Base-by-base conservation (phyloP, 1,284 basidiomycete genomes). In the Leccinum fallax region DNA sequence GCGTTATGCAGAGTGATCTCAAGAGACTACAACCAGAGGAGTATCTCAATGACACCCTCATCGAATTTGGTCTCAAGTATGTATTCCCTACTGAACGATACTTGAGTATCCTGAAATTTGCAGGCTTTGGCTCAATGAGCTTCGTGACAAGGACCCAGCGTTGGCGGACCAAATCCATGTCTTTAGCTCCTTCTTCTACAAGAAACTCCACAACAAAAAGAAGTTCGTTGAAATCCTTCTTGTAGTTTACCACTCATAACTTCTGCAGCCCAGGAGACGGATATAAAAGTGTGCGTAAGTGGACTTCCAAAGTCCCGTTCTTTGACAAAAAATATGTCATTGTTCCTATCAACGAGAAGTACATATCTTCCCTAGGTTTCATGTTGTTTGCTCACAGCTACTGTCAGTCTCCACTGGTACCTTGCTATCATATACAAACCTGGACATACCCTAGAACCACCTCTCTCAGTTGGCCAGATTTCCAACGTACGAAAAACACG, bases 171-270 rank as follows among this genome's bases (percentile, higher is more conserved):
- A 93, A 67, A 84, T 97, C 2, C 88, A 98, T 71, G 83, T 99
- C 6, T 98, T 99, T 81, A 98, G 90, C 73, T 95, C 96, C 0
- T 99, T 98, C 79, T 98, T 99, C 77, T 98, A 95, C 80, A 93
- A 95, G 77, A 95, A 96, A 72, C 78, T 99, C n/a, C 89, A 89
- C 62, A 84, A 88, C 62, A 83, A 83, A 64, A 87, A 85, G 71
- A 85, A 85, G 90, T 90, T 74, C 54, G 85, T 76, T 21, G 46
- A 59, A 16, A 48, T 13, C 5, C 28, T 51, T 49, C 36, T 9
- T 54, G 36, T 58, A 36, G 13, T 49, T 63, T 54, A 19, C 21
- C 10, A 5, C n/a, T 74, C 58, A 57, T 46, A 10, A 10, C n/a
- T 21, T 62, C 40, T 60, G 26, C 55, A 90, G 88, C 62, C 69